phyloP scores from a whole-genome alignment of 208 protist genomes.

The Spongospora subterranea region DNA sequence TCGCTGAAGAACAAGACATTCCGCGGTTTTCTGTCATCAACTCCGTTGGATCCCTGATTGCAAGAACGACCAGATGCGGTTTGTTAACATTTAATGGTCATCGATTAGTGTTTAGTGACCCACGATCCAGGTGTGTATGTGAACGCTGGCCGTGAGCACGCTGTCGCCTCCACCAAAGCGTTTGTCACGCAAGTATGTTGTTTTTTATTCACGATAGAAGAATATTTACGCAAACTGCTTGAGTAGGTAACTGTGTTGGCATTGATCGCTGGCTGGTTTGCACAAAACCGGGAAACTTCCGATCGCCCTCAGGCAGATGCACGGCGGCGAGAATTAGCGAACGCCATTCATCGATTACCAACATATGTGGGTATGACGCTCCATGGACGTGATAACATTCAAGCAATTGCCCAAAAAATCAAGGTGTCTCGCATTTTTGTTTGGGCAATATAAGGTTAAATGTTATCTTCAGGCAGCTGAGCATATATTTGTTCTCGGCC shows the following conservation, averaged over 20 bases:
- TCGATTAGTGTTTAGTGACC: not conserved
- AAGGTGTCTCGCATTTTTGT: not conserved
- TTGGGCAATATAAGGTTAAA: not conserved
- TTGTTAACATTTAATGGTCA: slow-evolving; percentile 16
- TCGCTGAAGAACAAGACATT: slow-evolving; percentile 64
- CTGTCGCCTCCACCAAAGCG: slow-evolving; percentile 79
- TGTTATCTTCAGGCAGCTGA: slow-evolving; percentile 56
- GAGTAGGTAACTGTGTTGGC: slow-evolving; percentile 49
- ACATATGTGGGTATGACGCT: slow-evolving; percentile 73
- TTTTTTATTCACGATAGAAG: slow-evolving; percentile 61
- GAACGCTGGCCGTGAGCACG: slow-evolving; percentile 76
- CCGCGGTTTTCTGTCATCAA: slow-evolving; percentile 74
- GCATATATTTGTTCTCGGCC: slow-evolving; percentile 73
- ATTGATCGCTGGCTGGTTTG: slow-evolving; percentile 61
- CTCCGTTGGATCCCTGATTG: slow-evolving; percentile 76
- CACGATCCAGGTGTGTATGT: slow-evolving; percentile 69
- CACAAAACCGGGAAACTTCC: slow-evolving; percentile 51
- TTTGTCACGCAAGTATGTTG: slow-evolving; percentile 74
- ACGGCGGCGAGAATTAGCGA: slow-evolving; percentile 64
- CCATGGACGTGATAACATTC: slow-evolving; percentile 59
- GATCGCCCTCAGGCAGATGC: not conserved
- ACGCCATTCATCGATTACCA: slow-evolving; percentile 71
- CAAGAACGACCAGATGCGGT: slow-evolving; percentile 71
- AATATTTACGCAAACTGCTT: slow-evolving; percentile 56
- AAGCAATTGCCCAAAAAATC: slow-evolving; percentile 71